These are phyloP conservation scores for Amphichorda felina DNA, from an alignment of 2,329 filamentous ascomycete species.

Conservation along the genomic window DNA sequence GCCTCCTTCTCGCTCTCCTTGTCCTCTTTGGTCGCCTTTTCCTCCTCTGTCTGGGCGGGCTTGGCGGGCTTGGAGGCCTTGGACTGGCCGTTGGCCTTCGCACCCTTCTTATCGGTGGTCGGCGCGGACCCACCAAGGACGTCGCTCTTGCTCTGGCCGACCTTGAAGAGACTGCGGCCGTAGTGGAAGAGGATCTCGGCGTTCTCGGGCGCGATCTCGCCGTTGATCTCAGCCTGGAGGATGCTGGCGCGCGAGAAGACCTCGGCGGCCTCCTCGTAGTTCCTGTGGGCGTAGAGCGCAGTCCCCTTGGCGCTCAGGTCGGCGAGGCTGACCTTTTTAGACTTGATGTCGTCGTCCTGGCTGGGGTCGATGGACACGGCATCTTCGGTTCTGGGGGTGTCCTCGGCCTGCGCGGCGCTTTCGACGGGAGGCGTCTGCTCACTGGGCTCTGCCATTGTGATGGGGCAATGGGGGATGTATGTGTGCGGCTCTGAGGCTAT, in stretches of 20 bases:
- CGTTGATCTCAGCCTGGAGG: constrained; percentile 82
- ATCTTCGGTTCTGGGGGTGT: constrained; percentile 4
- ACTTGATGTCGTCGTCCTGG: constrained; percentile 31
- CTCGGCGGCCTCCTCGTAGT: constrained; percentile 77
- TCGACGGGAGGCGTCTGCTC: constrained; percentile 13
- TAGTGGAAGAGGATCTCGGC: constrained; percentile 92
- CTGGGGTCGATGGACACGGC: constrained; percentile 7
- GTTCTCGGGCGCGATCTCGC: constrained; percentile 82
- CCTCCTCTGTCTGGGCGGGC: constrained; percentile 23
- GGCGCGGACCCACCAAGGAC: constrained; percentile 67
- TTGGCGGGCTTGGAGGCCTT: constrained; percentile 29
- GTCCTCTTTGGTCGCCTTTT: constrained; percentile 33
- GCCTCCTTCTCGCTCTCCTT: constrained; percentile 26
- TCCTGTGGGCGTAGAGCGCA: constrained; percentile 78
- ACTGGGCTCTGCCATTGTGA: constrained; percentile 16
- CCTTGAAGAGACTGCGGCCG: constrained; percentile 84
- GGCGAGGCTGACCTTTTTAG: constrained; percentile 53
- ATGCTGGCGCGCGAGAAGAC: constrained; percentile 81
- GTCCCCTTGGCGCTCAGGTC: constrained; percentile 73
- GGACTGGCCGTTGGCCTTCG: constrained; percentile 24
- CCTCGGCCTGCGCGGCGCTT: constrained; percentile 1
- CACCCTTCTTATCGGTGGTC: constrained; percentile 24
- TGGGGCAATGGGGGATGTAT: neutral
- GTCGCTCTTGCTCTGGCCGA: constrained; percentile 88
- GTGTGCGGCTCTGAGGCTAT: too few relatives aligned